Evolutionary conservation across 192 early-diverging fungal genomes (phyloP), one percentile per base, ranked within the genome.

Genomic region (Helicostylum pulchrum): DNA sequence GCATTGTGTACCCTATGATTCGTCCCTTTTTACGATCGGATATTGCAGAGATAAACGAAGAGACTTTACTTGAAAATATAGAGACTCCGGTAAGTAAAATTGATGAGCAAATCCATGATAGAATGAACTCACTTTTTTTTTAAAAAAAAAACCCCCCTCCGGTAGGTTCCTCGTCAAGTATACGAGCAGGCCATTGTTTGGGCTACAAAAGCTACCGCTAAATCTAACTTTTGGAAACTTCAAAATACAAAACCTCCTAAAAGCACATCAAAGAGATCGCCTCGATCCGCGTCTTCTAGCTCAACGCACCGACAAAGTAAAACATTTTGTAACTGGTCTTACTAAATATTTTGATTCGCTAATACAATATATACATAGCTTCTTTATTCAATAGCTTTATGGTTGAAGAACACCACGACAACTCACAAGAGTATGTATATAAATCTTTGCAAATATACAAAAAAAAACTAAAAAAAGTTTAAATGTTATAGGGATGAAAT

Each of bases 1-100:
- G 90, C 56, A 82, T 92, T 36, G 73, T 92, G 10, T 92, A 90
- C 62, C 91, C 90, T 6, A 72, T 85, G 39, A 64, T 94, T 12
- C 70, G 74, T 20, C 90, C 90, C 1, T 92, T 88, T 61, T 76
- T 94, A 57, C 71, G 76, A 39, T 76, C 75, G 7, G 87, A 92
- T 48, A 77, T 90, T 47, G 73, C 78, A 11, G 81, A 90, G 61
- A 74, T 94, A 6, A 84, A 68, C 21, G 89, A 87, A 56, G 61
- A 78, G 1, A 70, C 67, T 20, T 53, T 94, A 11, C 57, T 91
- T 59, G 84, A 87, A 31, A 87, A 83, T 59, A 75, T 90, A 10
- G 90, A 92, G 61, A 53, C 83, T 17, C 84, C 90, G 7, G 87
- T 92, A 53, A 65, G 39, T 36, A 11, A 48, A 49, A 19, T 20